Base-by-base conservation (phyloP, 1,284 basidiomycete species). In the Rhodofomes roseus region DNA sequence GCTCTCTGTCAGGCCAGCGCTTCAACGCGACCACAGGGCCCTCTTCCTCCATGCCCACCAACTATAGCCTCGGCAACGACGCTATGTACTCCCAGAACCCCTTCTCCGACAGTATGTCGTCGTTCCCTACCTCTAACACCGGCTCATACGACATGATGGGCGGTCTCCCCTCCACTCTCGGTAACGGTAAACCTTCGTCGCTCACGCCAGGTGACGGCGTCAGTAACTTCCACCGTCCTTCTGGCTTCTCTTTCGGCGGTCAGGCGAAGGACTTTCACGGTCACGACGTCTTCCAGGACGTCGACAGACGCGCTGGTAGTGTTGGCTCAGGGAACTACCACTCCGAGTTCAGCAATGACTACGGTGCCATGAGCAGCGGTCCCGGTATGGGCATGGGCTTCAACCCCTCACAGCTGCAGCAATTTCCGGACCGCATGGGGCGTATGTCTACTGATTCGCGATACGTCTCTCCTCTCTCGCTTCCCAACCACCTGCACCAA, bases 141-240 rank as follows among this genome's bases (percentile, higher is more conserved):
- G 77, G 78, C 68, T 77, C 83, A 2, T 90, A 87, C 74, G 85
- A 86, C 71, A 80, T 87, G 65, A 84, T 88, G 67, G 77, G 74
- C 70, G 80, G 79, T 62, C 73, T 87, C n/a, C 76, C 82, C 27
- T 80, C 80, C 11, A 86, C 86, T 1, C 84, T 84, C 67, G 81
- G 78, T 73, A 86, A 84, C 60, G 87, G 86, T 62, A 89, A 89
- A 71, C 84, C 86, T 52, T 90, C 89, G 18, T 88, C 89, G 0
- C 77, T 89, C 51, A 87, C 86, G 5, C 88, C 87, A 41, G 85
- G 72, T 66, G 89, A 90, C 71, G 75, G 84, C 50, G 81, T 83
- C 58, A 74, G 76, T 56, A 75, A 75, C 55, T 76, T 88, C 5
- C 85, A 85, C 61, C 82, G 81, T 63, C 73, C 81, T 4, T 73